A percentile compares a stretch with the other conserved stretches of the same genome.
Evolutionary conservation across 2,329 filamentous ascomycete genomes (phyloP).

Genomic region (Chaetothyriales sp.): DNA sequence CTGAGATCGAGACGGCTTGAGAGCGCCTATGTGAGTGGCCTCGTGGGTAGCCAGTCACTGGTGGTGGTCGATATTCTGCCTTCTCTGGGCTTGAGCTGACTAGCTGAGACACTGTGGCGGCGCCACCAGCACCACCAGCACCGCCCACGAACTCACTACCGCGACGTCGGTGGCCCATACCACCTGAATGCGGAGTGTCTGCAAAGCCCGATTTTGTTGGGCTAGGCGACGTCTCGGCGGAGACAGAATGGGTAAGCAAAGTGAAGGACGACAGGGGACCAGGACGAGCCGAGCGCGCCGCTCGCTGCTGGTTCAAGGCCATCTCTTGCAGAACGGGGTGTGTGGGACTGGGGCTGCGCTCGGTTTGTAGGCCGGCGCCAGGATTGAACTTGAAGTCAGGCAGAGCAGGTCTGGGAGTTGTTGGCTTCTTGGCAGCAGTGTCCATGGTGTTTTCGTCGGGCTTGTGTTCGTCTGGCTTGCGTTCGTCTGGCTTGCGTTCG

Average conservation of each 20-base stretch:
- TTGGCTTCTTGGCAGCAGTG: conserved; percentile 4
- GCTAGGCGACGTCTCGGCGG: conserved; percentile 12
- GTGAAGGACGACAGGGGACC: conserved; percentile 17
- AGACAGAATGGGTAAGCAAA: conserved; percentile 8
- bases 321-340: conserved; percentile 19
- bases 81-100: conserved; percentile 24
- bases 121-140: conserved; percentile 27
- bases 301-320: conserved; percentile 17
- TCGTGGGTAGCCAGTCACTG: conserved; percentile 38
- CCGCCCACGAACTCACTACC: conserved; percentile 71
- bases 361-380: conserved; percentile 13
- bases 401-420: conserved; percentile 6
- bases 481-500: neutral
- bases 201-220: conserved; percentile 14
- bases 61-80: conserved; percentile 21
- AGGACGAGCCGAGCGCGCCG: conserved; percentile 13
- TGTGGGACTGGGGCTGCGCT: conserved; percentile 13
- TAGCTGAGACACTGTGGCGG: conserved; percentile 27
- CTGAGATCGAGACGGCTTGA: conserved; percentile 65
- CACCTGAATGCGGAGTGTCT: conserved; percentile 4
- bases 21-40: conserved; percentile 72
- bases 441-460: conserved; percentile 1
- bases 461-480: neutral
- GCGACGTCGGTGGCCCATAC: conserved; percentile 51
- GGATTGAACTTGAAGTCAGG: conserved; percentile 19